Conservation (phyloP, 2,329 filamentous ascomycete species). For the Phyllachora maydis region DNA sequence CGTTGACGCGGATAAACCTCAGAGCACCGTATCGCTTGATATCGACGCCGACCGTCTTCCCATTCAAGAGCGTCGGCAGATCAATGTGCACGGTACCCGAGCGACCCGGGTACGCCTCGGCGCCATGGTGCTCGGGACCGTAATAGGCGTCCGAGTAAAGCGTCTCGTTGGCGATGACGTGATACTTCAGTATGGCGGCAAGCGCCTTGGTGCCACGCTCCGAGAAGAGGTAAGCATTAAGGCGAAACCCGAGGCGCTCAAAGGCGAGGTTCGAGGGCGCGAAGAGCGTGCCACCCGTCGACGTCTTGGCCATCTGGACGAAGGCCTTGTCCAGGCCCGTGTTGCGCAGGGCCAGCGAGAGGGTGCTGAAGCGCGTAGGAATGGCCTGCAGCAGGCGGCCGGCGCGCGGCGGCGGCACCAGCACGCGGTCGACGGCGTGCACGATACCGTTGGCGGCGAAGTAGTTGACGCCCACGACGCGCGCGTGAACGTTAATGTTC, state of each 20-base stretch:
- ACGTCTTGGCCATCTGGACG: conserved; percentile 27
- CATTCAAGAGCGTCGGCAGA: conserved; percentile 50
- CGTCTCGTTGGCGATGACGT: conserved; percentile 52
- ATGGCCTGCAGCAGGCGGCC: conserved; percentile 37
- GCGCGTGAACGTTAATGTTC: conserved; percentile 58
- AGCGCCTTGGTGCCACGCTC: conserved; percentile 54
- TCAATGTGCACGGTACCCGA: conserved; percentile 32
- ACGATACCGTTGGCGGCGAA: conserved; percentile 61
- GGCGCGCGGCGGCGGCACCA: conserved; percentile 54
- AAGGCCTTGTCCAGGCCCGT: conserved; percentile 47
- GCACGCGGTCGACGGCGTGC: conserved; percentile 53
- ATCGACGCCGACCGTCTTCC: conserved; percentile 48
- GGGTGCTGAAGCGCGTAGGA: conserved; percentile 58
- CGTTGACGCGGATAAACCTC: conserved; percentile 57
- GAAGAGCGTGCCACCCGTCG: conserved; percentile 54
- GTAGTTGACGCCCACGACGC: conserved; percentile 48
- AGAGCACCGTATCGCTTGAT: conserved; percentile 47
- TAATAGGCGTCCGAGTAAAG: conserved; percentile 75
- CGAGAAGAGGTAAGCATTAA: conserved; percentile 77
- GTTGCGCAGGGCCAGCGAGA: conserved; percentile 53
- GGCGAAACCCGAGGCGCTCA: conserved; percentile 44
- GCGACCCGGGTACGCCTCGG: too few relatives aligned
- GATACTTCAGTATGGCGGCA: conserved; percentile 58
- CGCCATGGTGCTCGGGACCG: conserved; percentile 14
- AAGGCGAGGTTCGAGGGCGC: conserved; percentile 72